Percentiles rank a stretch among this genome's conserved stretches.
Evolutionary conservation across 208 protist genomes (phyloP).

Genomic region (Leptomonas seymouri): DNA sequence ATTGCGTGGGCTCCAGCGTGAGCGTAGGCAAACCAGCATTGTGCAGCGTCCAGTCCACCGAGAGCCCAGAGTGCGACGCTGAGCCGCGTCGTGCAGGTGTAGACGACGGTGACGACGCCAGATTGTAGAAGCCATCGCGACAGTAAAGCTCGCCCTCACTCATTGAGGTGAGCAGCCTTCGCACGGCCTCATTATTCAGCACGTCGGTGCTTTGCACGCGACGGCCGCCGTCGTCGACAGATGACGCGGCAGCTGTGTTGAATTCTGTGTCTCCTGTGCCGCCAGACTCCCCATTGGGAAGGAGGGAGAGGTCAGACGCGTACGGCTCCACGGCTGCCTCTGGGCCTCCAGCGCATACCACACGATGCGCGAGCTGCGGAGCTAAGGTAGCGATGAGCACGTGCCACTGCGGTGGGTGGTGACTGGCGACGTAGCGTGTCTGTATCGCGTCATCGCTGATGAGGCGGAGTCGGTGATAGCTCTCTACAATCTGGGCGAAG

Average conservation of each 20-base stretch:
- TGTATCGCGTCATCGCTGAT: constrained; percentile 31
- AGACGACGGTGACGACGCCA: constrained; percentile 12
- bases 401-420: constrained; percentile 12
- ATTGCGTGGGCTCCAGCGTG: not conserved
- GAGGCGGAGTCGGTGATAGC: constrained; percentile 45
- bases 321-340: too few species aligned
- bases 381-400: constrained; percentile 21
- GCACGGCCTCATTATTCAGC: constrained; percentile 6
- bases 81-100: not conserved
- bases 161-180: constrained; percentile 19
- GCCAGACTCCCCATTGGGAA: too few species aligned
- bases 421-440: constrained; percentile 24
- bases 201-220: not conserved
- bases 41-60: constrained; percentile 12
- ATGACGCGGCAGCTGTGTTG: too few species aligned
- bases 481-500: constrained; percentile 47
- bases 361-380: constrained; percentile 11
- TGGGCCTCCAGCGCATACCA: not conserved
- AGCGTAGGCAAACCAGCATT: constrained; percentile 12
- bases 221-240: too few species aligned
- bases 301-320: too few species aligned
- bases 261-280: too few species aligned
- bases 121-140: constrained; percentile 52
- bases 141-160: constrained; percentile 50
- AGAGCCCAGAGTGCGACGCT: too few species aligned